These are phyloP conservation scores for Diaporthe citrichinensis DNA, from an alignment of 2,329 filamentous ascomycete species.

Conservation along the genomic window DNA sequence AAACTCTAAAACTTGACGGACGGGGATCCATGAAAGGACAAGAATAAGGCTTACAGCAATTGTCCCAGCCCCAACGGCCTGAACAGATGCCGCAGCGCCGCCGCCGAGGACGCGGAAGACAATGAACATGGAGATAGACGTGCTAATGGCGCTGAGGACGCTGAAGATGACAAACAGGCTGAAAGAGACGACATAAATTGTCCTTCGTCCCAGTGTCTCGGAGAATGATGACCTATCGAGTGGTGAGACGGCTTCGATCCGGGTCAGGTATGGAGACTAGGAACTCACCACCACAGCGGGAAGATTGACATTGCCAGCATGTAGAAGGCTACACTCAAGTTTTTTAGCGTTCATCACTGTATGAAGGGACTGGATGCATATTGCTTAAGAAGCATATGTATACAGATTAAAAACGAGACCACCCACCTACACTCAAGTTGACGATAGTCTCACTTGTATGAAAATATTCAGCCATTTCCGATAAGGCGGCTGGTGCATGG, in stretches of 20 bases:
- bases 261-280: neutral
- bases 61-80: constrained; percentile 86
- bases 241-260: neutral
- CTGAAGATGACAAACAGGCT: constrained; percentile 79
- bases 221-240: constrained; percentile 75
- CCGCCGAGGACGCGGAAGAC: constrained; percentile 81
- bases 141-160: constrained; percentile 76
- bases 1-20: too few relatives aligned
- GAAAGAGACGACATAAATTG: constrained; percentile 85
- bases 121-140: constrained; percentile 81
- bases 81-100: constrained; percentile 83
- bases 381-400: too few relatives aligned
- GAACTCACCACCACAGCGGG: constrained; percentile 80
- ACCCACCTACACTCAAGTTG: constrained; percentile 76
- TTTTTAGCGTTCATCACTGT: too few relatives aligned
- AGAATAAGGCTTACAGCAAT: constrained; percentile 75
- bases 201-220: constrained; percentile 78
- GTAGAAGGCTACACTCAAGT: constrained; percentile 83
- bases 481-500: constrained; percentile 71
- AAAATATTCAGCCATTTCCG: constrained; percentile 73
- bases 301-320: constrained; percentile 89
- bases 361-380: too few relatives aligned
- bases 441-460: constrained; percentile 74
- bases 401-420: too few relatives aligned
- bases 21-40: too few relatives aligned